Evolutionary conservation across 73 alveolate genomes (phyloP).

Genomic region (Tetrahymena elliotti): DNA sequence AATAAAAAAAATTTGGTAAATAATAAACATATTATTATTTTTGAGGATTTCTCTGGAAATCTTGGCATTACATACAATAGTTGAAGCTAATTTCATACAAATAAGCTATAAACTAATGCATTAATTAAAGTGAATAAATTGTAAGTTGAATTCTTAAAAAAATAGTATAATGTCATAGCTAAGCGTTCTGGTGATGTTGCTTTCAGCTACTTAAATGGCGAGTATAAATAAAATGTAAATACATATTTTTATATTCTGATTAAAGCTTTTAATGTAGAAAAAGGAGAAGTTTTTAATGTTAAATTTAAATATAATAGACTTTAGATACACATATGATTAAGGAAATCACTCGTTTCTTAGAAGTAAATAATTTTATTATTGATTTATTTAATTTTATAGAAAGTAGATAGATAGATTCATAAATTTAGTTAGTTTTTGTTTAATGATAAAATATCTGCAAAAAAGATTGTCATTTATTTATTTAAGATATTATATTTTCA

Average conservation of each 20-base stretch:
- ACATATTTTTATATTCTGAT: background rate
- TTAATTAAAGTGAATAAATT: background rate
- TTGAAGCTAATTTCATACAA: background rate
- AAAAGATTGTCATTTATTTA: background rate
- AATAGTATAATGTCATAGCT: background rate
- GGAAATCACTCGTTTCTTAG: background rate
- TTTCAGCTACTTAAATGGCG: background rate
- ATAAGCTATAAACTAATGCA: background rate
- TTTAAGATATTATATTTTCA: background rate
- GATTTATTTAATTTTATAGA: background rate
- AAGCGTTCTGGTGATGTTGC: background rate
- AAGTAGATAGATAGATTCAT: background rate
- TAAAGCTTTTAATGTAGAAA: no score
- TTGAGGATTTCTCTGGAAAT: slow-evolving; percentile 1
- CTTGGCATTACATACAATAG: background rate
- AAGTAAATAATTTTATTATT: background rate
- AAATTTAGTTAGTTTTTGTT: background rate
- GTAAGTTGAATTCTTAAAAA: background rate
- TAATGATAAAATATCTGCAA: background rate
- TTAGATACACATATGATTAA: background rate
- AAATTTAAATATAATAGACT: background rate
- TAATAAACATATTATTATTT: background rate
- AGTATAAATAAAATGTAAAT: background rate
- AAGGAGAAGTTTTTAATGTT: background rate
- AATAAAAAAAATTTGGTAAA: background rate